Evolutionary conservation across 1,284 basidiomycete species (phyloP), one percentile per base, ranked within the genome.

Genomic region (Gymnopus androsaceus): DNA sequence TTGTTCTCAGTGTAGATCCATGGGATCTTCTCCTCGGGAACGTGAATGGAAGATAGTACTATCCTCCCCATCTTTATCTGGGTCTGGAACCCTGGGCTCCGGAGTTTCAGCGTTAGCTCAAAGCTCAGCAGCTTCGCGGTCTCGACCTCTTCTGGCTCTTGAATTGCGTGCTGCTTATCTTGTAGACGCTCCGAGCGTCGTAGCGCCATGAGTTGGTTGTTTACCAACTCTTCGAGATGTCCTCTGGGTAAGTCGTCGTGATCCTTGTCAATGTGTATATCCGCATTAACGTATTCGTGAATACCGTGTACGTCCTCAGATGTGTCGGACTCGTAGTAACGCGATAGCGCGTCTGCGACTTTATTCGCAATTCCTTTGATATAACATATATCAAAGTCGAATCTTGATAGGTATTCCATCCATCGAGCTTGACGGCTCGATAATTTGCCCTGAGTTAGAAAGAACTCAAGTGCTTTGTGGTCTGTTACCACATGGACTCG

Each of bases 311-410:
- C n/a, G 9, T 67, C 61, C 40, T 58, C 59, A 36, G 3, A 54
- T 25, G 0, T 21, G 17, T 69, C 66, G 9, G 44, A 57, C 14
- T 59, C 53, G 52, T 65, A 72, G 47, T 70, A 69, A 0, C 67
- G 59, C 0, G 67, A 74, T 7, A 73, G 47, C 0, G 46, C 55
- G 51, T 75, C 70, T 1, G 67, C 67, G 1, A 74, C 64, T 23
- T 55, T 59, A 44, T 73, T 73, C 1, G 46, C 21, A 1, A 55
- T 37, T 2, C 71, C 70, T 49, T 64, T 54, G 3, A 72, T 62
- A 52, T 72, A 70, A 4, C 23, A 31, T 1, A 72, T 65, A 5
- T 63, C 52, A 51, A 51, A 62, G 36, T 72, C 57, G 56, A 72
- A 74, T 12, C 62, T 31, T 0, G 51, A 47, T 4, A 73, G 42